Percentiles rank a stretch among this genome's conserved stretches.
phyloP scores from a whole-genome alignment of 345 rosid genomes.

The Eucalyptus cloeziana region DNA sequence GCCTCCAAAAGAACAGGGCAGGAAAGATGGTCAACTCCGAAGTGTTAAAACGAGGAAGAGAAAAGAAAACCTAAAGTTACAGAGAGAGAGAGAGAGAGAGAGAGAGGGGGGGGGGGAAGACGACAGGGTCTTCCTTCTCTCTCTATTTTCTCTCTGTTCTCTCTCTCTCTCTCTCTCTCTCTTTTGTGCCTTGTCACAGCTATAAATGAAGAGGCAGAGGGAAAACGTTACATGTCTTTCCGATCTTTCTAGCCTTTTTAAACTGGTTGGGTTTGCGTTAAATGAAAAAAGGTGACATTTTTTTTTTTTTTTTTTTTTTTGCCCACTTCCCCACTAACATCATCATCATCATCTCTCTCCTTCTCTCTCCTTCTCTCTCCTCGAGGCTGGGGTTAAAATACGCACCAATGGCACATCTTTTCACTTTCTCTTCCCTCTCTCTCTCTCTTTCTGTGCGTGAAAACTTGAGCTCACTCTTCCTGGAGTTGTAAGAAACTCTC shows the following conservation, averaged over 20 bases:
- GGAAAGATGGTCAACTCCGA: not conserved
- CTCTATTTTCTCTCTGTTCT: not conserved
- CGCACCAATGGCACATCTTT: not conserved
- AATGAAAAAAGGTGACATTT: not conserved
- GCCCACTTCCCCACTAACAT: not conserved
- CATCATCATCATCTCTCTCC: not conserved
- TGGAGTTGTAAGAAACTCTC: not conserved
- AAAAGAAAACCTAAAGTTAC: not conserved
- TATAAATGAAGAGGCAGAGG: not conserved
- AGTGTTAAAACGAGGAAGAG: not conserved
- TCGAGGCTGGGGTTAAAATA: not conserved
- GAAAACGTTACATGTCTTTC: not conserved
- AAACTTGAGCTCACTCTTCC: slow-evolving; percentile 8
- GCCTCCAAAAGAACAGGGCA: not conserved
- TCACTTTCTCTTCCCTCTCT: not conserved
- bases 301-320: not conserved
- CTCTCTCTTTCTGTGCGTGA: not conserved
- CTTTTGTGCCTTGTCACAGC: not conserved
- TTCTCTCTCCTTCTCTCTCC: not conserved
- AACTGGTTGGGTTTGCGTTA: not conserved
- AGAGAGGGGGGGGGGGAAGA: not conserved
- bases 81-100: not conserved
- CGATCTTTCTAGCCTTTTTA: not conserved
- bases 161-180: not conserved
- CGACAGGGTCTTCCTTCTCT: not conserved